These are phyloP conservation scores for fission yeast (Schizosaccharomyces pombe) DNA, from an alignment of 805 yeast species.

Conservation along the genomic window DNA sequence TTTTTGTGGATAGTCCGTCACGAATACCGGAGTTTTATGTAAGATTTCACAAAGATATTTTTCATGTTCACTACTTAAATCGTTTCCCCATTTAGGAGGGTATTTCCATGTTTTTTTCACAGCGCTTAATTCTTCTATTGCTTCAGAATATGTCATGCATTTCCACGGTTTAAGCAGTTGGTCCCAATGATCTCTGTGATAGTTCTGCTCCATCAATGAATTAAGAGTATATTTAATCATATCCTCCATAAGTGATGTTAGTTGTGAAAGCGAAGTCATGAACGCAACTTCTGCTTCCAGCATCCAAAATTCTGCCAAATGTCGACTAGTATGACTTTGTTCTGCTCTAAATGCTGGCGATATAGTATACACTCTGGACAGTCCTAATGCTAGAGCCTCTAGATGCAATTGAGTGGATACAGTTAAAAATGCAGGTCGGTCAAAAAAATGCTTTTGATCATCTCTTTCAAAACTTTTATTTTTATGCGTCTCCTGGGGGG, in stretches of 20 bases:
- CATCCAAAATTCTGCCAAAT: slow-evolving; percentile 93
- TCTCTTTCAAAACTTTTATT: slow-evolving; percentile 10
- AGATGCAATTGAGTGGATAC: slow-evolving; percentile 84
- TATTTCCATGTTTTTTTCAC: slow-evolving; percentile 19
- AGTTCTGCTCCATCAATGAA: slow-evolving; percentile 6
- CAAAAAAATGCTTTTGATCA: slow-evolving; percentile 23
- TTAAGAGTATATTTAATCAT: slow-evolving; percentile 28
- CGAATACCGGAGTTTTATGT: slow-evolving; percentile 56
- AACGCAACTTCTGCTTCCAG: slow-evolving; percentile 74
- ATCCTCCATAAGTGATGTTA: slow-evolving; percentile 42
- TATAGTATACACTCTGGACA: slow-evolving; percentile 66
- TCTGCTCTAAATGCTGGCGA: slow-evolving; percentile 92
- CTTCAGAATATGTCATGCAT: slow-evolving; percentile 50
- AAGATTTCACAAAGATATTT: slow-evolving; percentile 58
- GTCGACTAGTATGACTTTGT: slow-evolving; percentile 71
- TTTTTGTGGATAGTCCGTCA: slow-evolving; percentile 60
- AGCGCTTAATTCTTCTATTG: slow-evolving; percentile 29
- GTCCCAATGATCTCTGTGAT: slow-evolving; percentile 34
- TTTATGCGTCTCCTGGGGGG: slow-evolving; percentile 5
- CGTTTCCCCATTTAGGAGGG: slow-evolving; percentile 43
- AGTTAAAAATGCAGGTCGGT: slow-evolving; percentile 45
- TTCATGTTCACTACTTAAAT: slow-evolving; percentile 67
- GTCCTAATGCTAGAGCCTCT: slow-evolving; percentile 52
- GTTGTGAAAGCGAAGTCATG: slow-evolving; percentile 27
- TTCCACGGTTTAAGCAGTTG: slow-evolving; percentile 36